Percentiles rank a stretch among this genome's conserved stretches.
These are phyloP conservation scores for Alternaria sp. DNA, from an alignment of 2,329 filamentous ascomycete genomes.

Conservation along the genomic window DNA sequence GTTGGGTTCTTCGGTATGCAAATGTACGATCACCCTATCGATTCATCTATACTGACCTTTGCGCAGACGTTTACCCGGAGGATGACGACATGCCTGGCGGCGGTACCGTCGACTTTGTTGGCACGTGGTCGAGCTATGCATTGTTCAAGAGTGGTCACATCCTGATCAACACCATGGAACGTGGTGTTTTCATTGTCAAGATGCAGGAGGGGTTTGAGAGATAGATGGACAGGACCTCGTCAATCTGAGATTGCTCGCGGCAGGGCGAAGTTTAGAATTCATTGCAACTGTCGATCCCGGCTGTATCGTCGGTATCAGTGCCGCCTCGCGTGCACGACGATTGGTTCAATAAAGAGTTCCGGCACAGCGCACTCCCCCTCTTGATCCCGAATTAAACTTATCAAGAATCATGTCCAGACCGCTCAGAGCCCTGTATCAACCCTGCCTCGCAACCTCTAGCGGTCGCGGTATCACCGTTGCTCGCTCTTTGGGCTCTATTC, in stretches of 20 bases:
- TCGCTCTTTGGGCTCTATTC: background rate
- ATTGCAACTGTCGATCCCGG: background rate
- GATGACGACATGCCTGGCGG: conserved; percentile 49
- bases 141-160: conserved; percentile 50
- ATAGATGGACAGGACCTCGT: background rate
- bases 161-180: conserved; percentile 51
- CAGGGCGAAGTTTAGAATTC: background rate
- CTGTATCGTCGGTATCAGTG: background rate
- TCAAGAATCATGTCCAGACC: background rate
- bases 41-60: conserved; percentile 1
- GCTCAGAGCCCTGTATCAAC: background rate
- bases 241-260: background rate
- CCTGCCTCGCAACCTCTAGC: background rate
- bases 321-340: background rate
- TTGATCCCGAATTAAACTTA: background rate
- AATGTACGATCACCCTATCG: background rate
- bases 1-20: conserved; percentile 48
- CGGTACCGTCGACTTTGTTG: conserved; percentile 52
- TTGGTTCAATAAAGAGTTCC: background rate
- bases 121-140: conserved; percentile 53
- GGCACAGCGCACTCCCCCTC: background rate
- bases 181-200: conserved; percentile 49
- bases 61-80: conserved; percentile 50
- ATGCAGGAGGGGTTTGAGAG: conserved; percentile 28
- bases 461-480: background rate